phyloP scores from a whole-genome alignment of 108 stramenopile genomes.

The Nitzschia palea region DNA sequence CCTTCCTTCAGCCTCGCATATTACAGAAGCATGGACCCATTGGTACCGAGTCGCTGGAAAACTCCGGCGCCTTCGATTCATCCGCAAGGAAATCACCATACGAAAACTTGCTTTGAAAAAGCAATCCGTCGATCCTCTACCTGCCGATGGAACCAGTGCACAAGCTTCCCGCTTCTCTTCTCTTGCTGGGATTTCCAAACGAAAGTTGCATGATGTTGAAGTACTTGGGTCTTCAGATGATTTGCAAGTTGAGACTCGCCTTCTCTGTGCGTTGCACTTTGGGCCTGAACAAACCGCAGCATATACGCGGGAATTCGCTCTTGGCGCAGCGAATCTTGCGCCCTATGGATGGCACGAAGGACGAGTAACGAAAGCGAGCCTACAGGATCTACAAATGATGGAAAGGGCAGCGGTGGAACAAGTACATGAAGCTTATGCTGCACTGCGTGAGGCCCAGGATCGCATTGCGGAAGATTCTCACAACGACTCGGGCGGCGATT shows the following conservation, averaged over 20 bases:
- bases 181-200: not conserved
- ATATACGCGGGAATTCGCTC: constrained; percentile 84
- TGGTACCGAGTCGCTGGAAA: constrained; percentile 84
- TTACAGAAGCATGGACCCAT: constrained; percentile 80
- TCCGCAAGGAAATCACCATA: constrained; percentile 40
- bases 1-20: constrained; percentile 62
- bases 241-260: constrained; percentile 24
- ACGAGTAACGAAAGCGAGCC: constrained; percentile 42
- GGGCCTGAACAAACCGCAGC: constrained; percentile 85
- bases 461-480: constrained; percentile 22
- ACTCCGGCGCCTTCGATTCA: constrained; percentile 68
- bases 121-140: not conserved
- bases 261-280: constrained; percentile 60
- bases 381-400: constrained; percentile 61
- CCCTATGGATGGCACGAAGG: constrained; percentile 77
- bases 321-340: constrained; percentile 77
- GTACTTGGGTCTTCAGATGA: constrained; percentile 29
- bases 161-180: not conserved
- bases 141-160: not conserved
- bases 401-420: constrained; percentile 54
- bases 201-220: constrained; percentile 11
- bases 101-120: constrained; percentile 15
- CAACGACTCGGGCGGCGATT: not conserved
- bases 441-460: constrained; percentile 49
- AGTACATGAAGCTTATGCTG: constrained; percentile 57